Percentiles rank a stretch among this genome's conserved stretches.
Conservation (phyloP, 73 alveolate genomes). For the Paramecium primaurelia region DNA sequence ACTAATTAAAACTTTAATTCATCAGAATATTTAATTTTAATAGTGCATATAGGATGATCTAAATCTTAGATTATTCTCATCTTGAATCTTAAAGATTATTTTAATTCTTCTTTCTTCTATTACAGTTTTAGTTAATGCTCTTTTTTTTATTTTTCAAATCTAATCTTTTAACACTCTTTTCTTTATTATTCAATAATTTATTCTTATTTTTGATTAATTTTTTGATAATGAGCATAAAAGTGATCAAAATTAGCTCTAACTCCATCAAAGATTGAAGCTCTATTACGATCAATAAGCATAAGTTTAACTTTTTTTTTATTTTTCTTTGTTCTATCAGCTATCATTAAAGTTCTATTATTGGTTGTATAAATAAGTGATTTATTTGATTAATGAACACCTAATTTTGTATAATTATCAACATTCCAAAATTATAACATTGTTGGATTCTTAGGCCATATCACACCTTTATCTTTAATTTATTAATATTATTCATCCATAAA, state of each 20-base stretch:
- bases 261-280: conserved; percentile 18
- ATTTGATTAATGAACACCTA: not conserved
- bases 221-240: not conserved
- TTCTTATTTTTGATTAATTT: not conserved
- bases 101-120: not conserved
- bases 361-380: not conserved
- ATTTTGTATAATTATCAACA: not conserved
- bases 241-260: conserved; percentile 35
- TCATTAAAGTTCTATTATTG: not conserved
- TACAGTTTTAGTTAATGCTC: not conserved
- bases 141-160: not conserved
- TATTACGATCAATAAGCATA: not conserved
- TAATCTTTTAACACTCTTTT: not conserved
- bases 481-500: conserved; percentile 20
- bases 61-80: not conserved
- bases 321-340: not conserved
- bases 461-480: not conserved
- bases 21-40: conserved; percentile 22
- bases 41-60: not conserved
- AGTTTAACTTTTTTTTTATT: conserved; percentile 23
- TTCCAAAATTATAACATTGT: not conserved
- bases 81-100: not conserved
- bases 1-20: not conserved
- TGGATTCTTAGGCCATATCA: conserved; percentile 2
- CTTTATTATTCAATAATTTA: not conserved